These are phyloP conservation scores for Malassezia furfur DNA, from an alignment of 1,284 basidiomycete genomes.

Conservation along the genomic window DNA sequence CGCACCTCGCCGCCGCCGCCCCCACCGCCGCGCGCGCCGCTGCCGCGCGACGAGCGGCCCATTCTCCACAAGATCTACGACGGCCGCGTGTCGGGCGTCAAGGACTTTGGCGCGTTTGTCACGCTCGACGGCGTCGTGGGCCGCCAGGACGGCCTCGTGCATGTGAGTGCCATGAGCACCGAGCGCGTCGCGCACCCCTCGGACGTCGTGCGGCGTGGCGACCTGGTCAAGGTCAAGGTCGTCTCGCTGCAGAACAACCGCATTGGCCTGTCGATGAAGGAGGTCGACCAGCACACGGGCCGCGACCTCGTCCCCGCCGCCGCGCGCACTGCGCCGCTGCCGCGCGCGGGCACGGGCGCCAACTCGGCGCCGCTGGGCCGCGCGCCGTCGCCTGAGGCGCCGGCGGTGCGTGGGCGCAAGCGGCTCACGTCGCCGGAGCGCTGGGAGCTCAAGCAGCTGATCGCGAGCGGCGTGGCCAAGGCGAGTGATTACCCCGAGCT, in stretches of 20 bases:
- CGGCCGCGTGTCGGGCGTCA: constrained; percentile 72
- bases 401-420: constrained; percentile 51
- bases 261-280: constrained; percentile 86
- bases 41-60: constrained; percentile 60
- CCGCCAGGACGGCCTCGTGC: constrained; percentile 85
- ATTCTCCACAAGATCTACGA: constrained; percentile 89
- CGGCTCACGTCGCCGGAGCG: constrained; percentile 90
- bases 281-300: constrained; percentile 84
- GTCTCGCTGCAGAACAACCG: constrained; percentile 74
- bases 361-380: constrained; percentile 50
- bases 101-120: constrained; percentile 93
- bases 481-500: constrained; percentile 93
- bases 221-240: constrained; percentile 72
- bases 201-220: constrained; percentile 73
- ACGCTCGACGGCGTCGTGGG: constrained; percentile 75
- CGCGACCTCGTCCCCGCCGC: constrained; percentile 83
- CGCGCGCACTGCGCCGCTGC: constrained; percentile 28
- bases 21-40: neutral
- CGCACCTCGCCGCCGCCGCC: neutral
- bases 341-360: constrained; percentile 49
- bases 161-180: constrained; percentile 82
- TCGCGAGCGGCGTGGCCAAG: constrained; percentile 83
- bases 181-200: constrained; percentile 73
- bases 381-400: neutral
- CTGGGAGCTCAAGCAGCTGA: constrained; percentile 98